Evolutionary conservation across 192 early-diverging fungal species (phyloP).

Genomic region (Linnemannia exigua): DNA sequence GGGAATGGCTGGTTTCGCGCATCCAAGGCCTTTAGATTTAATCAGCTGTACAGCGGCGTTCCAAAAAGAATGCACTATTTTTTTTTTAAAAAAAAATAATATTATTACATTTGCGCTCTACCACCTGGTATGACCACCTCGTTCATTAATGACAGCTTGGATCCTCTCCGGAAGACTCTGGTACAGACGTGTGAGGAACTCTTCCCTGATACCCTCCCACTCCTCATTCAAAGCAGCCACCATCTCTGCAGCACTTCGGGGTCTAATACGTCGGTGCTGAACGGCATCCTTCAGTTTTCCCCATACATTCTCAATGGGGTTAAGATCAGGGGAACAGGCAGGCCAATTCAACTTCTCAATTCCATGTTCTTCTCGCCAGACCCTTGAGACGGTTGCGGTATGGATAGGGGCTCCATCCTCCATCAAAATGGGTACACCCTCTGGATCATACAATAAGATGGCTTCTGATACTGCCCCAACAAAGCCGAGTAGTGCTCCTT

Average conservation of each 20-base stretch:
- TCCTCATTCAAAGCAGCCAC: not conserved
- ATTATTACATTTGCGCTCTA: slow-evolving; percentile 12
- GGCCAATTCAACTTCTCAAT: not conserved
- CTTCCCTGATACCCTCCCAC: not conserved
- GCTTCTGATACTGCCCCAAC: not conserved
- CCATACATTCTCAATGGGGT: slow-evolving; percentile 1
- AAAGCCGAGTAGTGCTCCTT: slow-evolving; percentile 8
- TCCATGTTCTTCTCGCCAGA: not conserved
- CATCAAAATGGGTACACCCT: not conserved
- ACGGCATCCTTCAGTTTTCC: not conserved
- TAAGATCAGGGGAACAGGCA: slow-evolving; percentile 8
- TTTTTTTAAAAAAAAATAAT: too few species aligned
- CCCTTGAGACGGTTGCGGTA: not conserved
- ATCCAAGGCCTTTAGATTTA: too few species aligned
- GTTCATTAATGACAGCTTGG: not conserved
- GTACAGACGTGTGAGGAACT: not conserved
- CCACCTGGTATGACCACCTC: not conserved
- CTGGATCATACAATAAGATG: not conserved
- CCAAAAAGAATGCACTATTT: too few species aligned
- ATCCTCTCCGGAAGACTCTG: not conserved
- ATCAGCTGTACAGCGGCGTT: too few species aligned
- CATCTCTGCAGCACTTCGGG: not conserved
- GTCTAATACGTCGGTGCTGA: not conserved
- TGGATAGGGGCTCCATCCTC: slow-evolving; percentile 13
- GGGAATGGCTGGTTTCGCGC: too few species aligned